These are phyloP conservation scores for Schizothecium vesticola DNA, from an alignment of 495 filamentous ascomycete genomes.

Conservation along the genomic window DNA sequence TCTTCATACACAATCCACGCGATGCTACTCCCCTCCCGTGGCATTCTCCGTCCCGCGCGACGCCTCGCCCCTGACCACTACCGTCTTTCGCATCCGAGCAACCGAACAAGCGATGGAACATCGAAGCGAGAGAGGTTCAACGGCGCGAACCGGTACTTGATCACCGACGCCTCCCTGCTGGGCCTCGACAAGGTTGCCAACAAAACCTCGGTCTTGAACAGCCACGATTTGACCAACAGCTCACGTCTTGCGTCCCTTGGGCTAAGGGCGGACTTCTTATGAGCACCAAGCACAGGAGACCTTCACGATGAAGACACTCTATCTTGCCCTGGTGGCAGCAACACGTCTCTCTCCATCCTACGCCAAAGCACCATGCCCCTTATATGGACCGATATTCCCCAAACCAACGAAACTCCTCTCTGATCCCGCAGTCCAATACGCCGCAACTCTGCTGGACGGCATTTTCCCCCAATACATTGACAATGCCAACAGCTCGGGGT, in stretches of 20 bases:
- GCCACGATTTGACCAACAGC: background rate
- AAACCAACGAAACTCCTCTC: slow-evolving; percentile 32
- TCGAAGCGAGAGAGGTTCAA: background rate
- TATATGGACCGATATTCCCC: slow-evolving; percentile 45
- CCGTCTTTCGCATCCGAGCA: background rate
- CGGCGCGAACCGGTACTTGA: background rate
- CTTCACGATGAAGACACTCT: background rate
- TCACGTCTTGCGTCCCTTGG: background rate
- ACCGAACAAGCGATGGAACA: slow-evolving; percentile 6
- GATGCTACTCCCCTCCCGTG: background rate
- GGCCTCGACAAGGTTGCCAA: background rate
- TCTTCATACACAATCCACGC: slow-evolving; percentile 1
- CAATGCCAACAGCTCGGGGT: slow-evolving; percentile 30
- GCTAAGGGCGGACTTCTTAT: background rate
- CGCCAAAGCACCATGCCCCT: slow-evolving; percentile 39
- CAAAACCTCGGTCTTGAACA: background rate
- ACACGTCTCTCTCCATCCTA: background rate
- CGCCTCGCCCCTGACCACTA: background rate
- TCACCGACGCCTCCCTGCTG: background rate
- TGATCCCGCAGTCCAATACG: slow-evolving; percentile 20
- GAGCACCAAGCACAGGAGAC: background rate
- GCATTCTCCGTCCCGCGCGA: background rate
- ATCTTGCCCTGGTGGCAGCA: background rate
- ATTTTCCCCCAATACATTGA: slow-evolving; percentile 32
- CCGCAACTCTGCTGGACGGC: slow-evolving; percentile 23